Percentiles rank a stretch among this genome's conserved stretches.
Conservation (phyloP, 2,329 filamentous ascomycete species). For the Chaetomiaceae sp. region DNA sequence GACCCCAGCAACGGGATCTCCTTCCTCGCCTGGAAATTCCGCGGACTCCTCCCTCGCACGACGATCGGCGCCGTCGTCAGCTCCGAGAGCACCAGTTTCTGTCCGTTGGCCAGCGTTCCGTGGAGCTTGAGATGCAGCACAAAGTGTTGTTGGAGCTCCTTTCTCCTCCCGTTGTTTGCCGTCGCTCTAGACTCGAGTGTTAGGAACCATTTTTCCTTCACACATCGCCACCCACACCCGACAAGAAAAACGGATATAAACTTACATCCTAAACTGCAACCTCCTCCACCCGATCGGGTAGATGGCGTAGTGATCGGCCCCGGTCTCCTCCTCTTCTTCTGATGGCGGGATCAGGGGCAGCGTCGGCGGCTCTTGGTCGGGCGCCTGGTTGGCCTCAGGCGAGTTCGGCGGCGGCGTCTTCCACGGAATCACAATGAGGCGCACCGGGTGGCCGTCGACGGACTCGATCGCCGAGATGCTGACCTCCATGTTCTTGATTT, state of each 20-base stretch:
- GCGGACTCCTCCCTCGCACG: slow-evolving; percentile 83
- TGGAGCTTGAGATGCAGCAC: slow-evolving; percentile 82
- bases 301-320: slow-evolving; percentile 73
- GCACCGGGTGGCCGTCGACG: slow-evolving; percentile 85
- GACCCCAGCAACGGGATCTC: slow-evolving; percentile 81
- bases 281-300: slow-evolving; percentile 94
- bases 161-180: slow-evolving; percentile 89
- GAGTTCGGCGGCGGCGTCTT: slow-evolving; percentile 85
- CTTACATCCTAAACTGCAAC: slow-evolving; percentile 79
- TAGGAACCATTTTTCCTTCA: too few species aligned
- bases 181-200: slow-evolving; percentile 58
- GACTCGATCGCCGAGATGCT: slow-evolving; percentile 91
- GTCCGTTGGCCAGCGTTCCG: slow-evolving; percentile 77
- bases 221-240: too few species aligned
- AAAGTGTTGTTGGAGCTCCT: slow-evolving; percentile 96
- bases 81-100: slow-evolving; percentile 75
- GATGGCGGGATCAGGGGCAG: slow-evolving; percentile 68
- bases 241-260: slow-evolving; percentile 14
- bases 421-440: slow-evolving; percentile 96
- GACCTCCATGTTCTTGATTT: slow-evolving; percentile 77
- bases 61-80: slow-evolving; percentile 87
- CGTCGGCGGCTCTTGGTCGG: slow-evolving; percentile 80
- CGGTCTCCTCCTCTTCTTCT: slow-evolving; percentile 53
- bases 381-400: slow-evolving; percentile 57
- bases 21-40: slow-evolving; percentile 92